Conservation (phyloP, 306 rosid genomes). For the Biancaea sappan region DNA sequence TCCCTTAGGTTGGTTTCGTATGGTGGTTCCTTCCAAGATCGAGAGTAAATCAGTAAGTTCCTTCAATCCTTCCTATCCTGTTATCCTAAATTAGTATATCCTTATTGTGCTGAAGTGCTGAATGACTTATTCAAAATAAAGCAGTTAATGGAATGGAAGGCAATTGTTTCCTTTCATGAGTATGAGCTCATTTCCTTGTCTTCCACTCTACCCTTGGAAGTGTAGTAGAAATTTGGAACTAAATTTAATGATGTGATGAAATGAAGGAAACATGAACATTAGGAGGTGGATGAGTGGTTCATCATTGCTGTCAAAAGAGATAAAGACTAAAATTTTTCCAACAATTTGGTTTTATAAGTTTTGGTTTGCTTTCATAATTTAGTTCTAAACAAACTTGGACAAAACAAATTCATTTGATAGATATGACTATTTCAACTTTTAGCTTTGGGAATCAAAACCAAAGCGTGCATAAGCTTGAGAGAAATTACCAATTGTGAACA, state of each 20-base stretch:
- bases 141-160: background rate
- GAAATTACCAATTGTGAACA: background rate
- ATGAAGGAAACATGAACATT: background rate
- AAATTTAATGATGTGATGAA: background rate
- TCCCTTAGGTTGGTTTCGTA: too few relatives aligned
- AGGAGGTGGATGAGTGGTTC: background rate
- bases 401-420: background rate
- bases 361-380: background rate
- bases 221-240: background rate
- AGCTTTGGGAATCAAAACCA: background rate
- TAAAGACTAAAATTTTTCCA: background rate
- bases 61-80: too few relatives aligned
- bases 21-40: too few relatives aligned
- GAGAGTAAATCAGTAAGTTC: too few relatives aligned
- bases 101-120: too few relatives aligned
- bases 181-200: background rate
- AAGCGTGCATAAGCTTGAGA: constrained; percentile 3
- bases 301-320: background rate
- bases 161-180: background rate
- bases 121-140: too few relatives aligned
- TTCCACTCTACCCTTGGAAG: background rate
- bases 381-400: background rate
- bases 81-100: too few relatives aligned
- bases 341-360: background rate
- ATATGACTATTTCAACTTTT: background rate